These are phyloP conservation scores for Curvularia sp. DNA, from an alignment of 2,329 filamentous ascomycete species.

Conservation along the genomic window DNA sequence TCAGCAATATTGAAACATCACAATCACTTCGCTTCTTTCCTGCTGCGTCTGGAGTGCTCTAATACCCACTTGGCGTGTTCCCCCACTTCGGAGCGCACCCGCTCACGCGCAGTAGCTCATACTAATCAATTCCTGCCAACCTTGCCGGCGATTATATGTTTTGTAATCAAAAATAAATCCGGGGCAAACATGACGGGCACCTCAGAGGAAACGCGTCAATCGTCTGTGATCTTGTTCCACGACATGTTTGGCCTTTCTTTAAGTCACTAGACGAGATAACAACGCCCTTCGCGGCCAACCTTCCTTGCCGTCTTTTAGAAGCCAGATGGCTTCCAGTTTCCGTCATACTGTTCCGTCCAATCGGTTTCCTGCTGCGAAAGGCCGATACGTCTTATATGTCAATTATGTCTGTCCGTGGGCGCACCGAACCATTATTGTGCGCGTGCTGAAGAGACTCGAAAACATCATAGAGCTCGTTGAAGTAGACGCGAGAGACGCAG, in stretches of 20 bases:
- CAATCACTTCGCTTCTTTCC: not conserved
- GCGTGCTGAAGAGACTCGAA: conserved; percentile 59
- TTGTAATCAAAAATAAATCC: conserved; percentile 36
- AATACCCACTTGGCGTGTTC: not conserved
- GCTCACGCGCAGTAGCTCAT: conserved; percentile 10
- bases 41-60: not conserved
- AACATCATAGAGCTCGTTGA: conserved; percentile 58
- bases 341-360: conserved; percentile 63
- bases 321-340: conserved; percentile 61
- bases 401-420: conserved; percentile 70
- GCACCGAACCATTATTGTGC: conserved; percentile 58
- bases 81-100: not conserved
- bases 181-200: conserved; percentile 7
- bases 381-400: conserved; percentile 68
- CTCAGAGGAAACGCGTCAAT: conserved; percentile 10
- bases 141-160: conserved; percentile 28
- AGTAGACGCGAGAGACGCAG: conserved; percentile 45
- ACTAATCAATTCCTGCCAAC: conserved; percentile 26
- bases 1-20: not conserved
- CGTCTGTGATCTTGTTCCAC: not conserved
- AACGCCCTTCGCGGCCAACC: conserved; percentile 7
- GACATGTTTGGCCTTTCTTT: conserved; percentile 9
- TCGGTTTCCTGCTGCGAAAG: conserved; percentile 64
- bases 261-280: not conserved
- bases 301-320: conserved; percentile 50